phyloP scores from a whole-genome alignment of 495 filamentous ascomycete species.

The Penicillium nucicola region DNA sequence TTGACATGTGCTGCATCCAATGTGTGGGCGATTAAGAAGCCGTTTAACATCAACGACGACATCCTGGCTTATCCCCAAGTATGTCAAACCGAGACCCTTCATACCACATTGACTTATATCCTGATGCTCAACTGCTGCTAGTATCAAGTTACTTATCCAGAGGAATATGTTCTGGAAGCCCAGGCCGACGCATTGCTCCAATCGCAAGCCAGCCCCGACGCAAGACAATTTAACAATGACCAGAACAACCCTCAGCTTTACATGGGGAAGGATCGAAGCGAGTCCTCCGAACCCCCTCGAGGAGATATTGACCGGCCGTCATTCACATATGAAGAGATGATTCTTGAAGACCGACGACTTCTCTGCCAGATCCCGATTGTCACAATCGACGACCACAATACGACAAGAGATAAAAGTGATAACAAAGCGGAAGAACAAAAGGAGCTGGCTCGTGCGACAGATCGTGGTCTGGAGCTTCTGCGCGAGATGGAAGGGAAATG shows the following conservation, averaged over 20 bases:
- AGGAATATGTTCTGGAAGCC: conserved; percentile 66
- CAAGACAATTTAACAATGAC: conserved; percentile 5
- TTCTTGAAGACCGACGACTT: conserved; percentile 64
- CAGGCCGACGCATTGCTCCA: conserved; percentile 63
- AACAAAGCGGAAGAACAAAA: conserved; percentile 70
- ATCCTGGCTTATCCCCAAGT: conserved; percentile 91
- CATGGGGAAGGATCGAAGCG: conserved; percentile 11
- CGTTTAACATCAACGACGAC: conserved; percentile 86
- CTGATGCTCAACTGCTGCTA: conserved; percentile 29
- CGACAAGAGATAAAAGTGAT: conserved; percentile 56
- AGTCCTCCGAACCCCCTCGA: conserved; percentile 1
- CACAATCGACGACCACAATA: conserved; percentile 34
- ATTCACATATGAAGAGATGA: conserved; percentile 53
- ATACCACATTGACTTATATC: background rate
- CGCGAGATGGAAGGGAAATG: conserved; percentile 81
- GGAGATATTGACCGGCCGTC: background rate
- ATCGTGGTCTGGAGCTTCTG: conserved; percentile 86
- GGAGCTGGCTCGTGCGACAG: conserved; percentile 78
- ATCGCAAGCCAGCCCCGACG: conserved; percentile 18
- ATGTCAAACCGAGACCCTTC: conserved; percentile 12
- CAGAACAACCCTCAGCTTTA: conserved; percentile 28
- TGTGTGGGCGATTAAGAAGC: conserved; percentile 51
- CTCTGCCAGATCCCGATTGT: conserved; percentile 84
- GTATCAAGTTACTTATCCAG: conserved; percentile 80
- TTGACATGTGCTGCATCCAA: conserved; percentile 36